Evolutionary conservation across 2,329 filamentous ascomycete species (phyloP).

Genomic region (Hypoxylon rubiginosum): DNA sequence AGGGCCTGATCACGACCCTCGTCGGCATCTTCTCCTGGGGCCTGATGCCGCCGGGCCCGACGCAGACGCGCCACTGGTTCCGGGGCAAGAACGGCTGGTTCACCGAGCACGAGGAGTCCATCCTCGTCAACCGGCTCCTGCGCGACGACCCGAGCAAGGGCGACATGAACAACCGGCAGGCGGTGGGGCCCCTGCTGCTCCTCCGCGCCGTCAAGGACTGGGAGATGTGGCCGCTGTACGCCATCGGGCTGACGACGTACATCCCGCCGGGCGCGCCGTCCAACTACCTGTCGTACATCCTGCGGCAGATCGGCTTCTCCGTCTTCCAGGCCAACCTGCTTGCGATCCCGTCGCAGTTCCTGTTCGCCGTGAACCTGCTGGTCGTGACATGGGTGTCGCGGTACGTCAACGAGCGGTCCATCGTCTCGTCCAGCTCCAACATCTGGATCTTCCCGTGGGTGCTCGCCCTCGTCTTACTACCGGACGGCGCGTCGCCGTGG

Average conservation of each 20-base stretch:
- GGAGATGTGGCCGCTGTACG: constrained; percentile 56
- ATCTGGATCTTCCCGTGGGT: constrained; percentile 66
- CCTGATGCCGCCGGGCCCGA: constrained; percentile 67
- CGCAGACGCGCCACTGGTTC: constrained; percentile 67
- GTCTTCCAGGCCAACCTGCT: constrained; percentile 74
- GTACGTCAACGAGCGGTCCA: constrained; percentile 58
- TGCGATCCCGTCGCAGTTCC: constrained; percentile 67
- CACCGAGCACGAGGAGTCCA: constrained; percentile 68
- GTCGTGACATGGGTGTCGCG: constrained; percentile 43
- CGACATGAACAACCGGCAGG: constrained; percentile 72
- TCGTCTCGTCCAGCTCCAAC: constrained; percentile 61
- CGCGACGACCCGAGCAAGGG: constrained; percentile 73
- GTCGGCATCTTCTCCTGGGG: constrained; percentile 67
- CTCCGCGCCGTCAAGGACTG: constrained; percentile 68
- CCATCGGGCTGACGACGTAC: constrained; percentile 53
- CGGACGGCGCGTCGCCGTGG: constrained; percentile 57
- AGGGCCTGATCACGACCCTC: constrained; percentile 58
- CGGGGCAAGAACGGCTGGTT: constrained; percentile 71
- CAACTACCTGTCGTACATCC: constrained; percentile 70
- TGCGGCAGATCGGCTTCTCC: constrained; percentile 69
- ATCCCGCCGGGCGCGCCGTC: constrained; percentile 64
- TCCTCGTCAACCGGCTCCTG: constrained; percentile 70
- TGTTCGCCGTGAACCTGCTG: constrained; percentile 58
- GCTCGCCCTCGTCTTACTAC: constrained; percentile 58
- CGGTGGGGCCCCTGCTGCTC: constrained; percentile 63